A percentile compares a stretch with the other conserved stretches of the same genome.
These are phyloP conservation scores for Mortierella sp. DNA, from an alignment of 371 early-diverging fungal species.

Conservation along the genomic window DNA sequence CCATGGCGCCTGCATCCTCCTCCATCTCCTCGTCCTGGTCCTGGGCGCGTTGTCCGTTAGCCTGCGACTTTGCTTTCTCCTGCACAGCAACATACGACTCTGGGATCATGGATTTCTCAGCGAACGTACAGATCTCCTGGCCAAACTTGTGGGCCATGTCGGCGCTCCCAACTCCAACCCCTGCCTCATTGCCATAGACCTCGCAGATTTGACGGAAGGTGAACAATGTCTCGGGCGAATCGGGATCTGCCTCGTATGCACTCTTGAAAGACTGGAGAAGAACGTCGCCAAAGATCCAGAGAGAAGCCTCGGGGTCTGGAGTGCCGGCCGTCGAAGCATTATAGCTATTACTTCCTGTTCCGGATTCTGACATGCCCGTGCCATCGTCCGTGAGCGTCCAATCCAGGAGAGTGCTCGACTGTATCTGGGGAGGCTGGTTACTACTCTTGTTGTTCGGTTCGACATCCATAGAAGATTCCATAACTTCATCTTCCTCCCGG, in stretches of 20 bases:
- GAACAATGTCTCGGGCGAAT: constrained; percentile 17
- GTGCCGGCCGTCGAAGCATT: constrained; percentile 5
- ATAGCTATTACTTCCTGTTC: constrained; percentile 1
- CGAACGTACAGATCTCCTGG: constrained; percentile 39
- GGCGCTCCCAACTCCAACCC: constrained; percentile 39
- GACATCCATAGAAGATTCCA: constrained; percentile 36
- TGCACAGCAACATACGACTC: constrained; percentile 20
- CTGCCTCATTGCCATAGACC: constrained; percentile 48
- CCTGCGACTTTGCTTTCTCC: background rate
- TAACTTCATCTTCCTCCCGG: constrained; percentile 43
- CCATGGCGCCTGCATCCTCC: constrained; percentile 29
- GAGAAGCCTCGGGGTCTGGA: constrained; percentile 45
- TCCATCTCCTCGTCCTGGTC: constrained; percentile 11
- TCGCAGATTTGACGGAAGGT: constrained; percentile 54
- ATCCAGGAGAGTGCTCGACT: constrained; percentile 13
- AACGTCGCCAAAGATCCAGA: constrained; percentile 55
- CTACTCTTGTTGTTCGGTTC: background rate
- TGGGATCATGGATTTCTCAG: constrained; percentile 34
- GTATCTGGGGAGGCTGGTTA: background rate
- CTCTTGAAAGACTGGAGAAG: constrained; percentile 51
- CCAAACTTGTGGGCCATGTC: constrained; percentile 53
- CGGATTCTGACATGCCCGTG: background rate
- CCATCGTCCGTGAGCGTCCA: constrained; percentile 43
- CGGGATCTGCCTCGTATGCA: constrained; percentile 43
- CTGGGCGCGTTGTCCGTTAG: background rate